phyloP scores from a whole-genome alignment of 2,329 filamentous ascomycete species.

The Colletotrichum tropicicola region DNA sequence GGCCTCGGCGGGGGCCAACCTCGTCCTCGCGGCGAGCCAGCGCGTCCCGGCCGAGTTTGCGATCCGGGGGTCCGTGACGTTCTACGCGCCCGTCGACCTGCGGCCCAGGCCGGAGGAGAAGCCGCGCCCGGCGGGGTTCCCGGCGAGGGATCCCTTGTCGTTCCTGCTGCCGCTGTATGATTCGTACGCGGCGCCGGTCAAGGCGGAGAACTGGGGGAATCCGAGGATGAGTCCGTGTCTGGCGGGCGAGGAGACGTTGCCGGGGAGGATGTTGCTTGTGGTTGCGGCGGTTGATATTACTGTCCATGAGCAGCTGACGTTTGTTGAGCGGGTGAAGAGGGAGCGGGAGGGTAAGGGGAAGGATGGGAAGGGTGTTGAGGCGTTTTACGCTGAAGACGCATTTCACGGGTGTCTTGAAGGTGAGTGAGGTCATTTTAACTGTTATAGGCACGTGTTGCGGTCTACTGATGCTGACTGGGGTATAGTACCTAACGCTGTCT shows the following conservation, averaged over 20 bases:
- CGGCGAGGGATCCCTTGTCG: constrained; percentile 46
- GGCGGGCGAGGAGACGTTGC: constrained; percentile 43
- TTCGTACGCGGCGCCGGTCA: constrained; percentile 46
- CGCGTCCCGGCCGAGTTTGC: constrained; percentile 6
- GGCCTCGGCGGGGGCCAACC: constrained; percentile 52
- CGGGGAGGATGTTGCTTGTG: constrained; percentile 48
- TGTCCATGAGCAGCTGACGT: constrained; percentile 47
- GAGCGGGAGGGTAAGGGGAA: constrained; percentile 24
- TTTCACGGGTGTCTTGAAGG: constrained; percentile 27
- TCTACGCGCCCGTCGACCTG: constrained; percentile 51
- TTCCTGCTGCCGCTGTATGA: constrained; percentile 53
- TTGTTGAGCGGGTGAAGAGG: constrained; percentile 42
- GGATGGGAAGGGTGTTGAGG: neutral
- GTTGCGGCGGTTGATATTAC: constrained; percentile 52
- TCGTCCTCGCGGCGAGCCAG: constrained; percentile 47
- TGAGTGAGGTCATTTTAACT: neutral
- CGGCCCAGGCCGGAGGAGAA: constrained; percentile 50
- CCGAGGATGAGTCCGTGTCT: constrained; percentile 48
- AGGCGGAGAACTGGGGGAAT: constrained; percentile 38
- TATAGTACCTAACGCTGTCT: neutral
- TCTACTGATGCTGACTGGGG: neutral
- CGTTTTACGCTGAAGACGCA: neutral
- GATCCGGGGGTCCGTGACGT: constrained; percentile 49
- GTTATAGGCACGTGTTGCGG: too few species aligned
- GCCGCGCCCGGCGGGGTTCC: constrained; percentile 41